Conservation (phyloP, 495 filamentous ascomycete genomes). For the Chaetomidium leptoderma region DNA sequence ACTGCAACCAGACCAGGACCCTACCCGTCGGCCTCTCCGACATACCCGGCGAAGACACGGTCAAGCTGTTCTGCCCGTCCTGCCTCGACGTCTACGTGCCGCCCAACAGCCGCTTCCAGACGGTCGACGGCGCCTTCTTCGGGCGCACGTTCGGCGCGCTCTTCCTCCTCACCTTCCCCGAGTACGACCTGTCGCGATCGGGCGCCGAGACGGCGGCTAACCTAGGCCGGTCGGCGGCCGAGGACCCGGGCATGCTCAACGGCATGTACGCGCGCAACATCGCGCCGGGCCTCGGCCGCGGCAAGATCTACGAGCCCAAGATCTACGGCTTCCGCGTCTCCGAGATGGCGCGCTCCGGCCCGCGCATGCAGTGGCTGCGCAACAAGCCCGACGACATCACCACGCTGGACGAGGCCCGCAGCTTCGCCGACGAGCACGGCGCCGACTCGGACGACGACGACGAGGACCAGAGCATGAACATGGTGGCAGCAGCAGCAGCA, state of each 20-base stretch:
- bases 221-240: constrained; percentile 34
- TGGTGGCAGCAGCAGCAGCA: constrained; percentile 26
- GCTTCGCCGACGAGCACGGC: constrained; percentile 48
- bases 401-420: constrained; percentile 74
- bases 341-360: constrained; percentile 78
- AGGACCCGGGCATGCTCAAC: constrained; percentile 63
- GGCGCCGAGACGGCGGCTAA: constrained; percentile 43
- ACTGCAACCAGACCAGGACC: constrained; percentile 81
- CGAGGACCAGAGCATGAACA: constrained; percentile 45
- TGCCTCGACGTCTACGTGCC: constrained; percentile 97
- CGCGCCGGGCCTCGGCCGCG: constrained; percentile 76
- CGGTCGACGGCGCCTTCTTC: constrained; percentile 97
- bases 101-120: constrained; percentile 94
- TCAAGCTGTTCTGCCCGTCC: constrained; percentile 95
- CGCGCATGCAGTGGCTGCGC: constrained; percentile 94
- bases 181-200: constrained; percentile 70
- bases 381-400: constrained; percentile 72
- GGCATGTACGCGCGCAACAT: constrained; percentile 79
- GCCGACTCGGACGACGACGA: constrained; percentile 44
- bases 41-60: constrained; percentile 92
- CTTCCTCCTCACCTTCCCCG: constrained; percentile 97
- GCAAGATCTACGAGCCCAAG: constrained; percentile 84
- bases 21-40: constrained; percentile 91
- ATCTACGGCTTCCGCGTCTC: constrained; percentile 97
- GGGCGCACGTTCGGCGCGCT: constrained; percentile 89